phyloP scores from a whole-genome alignment of 2,329 filamentous ascomycete species.

The Diaporthe ampelina region DNA sequence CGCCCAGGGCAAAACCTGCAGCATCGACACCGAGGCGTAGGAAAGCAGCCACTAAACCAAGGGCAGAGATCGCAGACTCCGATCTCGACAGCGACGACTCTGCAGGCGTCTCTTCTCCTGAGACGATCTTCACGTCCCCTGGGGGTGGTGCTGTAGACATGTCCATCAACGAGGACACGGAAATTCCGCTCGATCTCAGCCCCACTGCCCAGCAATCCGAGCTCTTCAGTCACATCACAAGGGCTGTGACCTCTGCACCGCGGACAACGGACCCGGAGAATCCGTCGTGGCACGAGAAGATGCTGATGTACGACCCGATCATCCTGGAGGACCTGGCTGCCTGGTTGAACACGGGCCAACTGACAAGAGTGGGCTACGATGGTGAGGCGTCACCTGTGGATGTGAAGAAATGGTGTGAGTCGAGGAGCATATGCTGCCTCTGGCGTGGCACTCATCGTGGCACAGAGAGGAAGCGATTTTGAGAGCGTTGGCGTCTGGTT shows the following conservation, averaged over 20 bases:
- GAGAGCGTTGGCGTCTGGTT: conserved; percentile 17
- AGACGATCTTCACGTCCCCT: conserved; percentile 60
- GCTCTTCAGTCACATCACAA: conserved; percentile 67
- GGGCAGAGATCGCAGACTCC: conserved; percentile 67
- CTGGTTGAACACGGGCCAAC: conserved; percentile 83
- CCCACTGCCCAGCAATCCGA: conserved; percentile 58
- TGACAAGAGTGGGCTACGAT: conserved; percentile 74
- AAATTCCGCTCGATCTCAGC: conserved; percentile 56
- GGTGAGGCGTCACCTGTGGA: conserved; percentile 73
- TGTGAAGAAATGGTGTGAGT: conserved; percentile 92
- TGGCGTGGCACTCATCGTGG: conserved; percentile 72
- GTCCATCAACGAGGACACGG: conserved; percentile 60
- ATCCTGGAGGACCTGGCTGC: conserved; percentile 85
- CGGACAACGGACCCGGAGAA: conserved; percentile 62
- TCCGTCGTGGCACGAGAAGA: conserved; percentile 90
- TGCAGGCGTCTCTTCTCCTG: conserved; percentile 50
- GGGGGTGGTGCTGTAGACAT: conserved; percentile 55
- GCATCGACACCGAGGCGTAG: conserved; percentile 48
- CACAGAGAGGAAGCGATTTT: conserved; percentile 66
- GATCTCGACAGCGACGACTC: conserved; percentile 56
- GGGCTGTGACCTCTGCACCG: conserved; percentile 66
- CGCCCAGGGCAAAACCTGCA: conserved; percentile 43
- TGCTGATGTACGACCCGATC: conserved; percentile 93
- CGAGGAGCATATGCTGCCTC: conserved; percentile 86
- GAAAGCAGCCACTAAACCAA: conserved; percentile 43